Conservation (phyloP, 257 asterid species). For the Mentha longifolia region DNA sequence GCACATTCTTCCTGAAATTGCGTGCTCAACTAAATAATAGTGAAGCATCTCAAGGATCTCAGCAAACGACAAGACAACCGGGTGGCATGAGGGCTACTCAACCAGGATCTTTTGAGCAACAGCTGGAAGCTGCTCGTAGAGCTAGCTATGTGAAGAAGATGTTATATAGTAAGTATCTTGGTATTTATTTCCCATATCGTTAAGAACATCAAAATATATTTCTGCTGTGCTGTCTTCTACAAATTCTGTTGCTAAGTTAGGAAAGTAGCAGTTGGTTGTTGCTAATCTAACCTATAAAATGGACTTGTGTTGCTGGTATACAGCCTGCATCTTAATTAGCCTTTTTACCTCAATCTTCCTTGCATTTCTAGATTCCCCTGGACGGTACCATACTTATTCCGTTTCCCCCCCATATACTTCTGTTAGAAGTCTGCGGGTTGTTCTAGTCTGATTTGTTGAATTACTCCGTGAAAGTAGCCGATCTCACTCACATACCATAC, state of each 20-base stretch:
- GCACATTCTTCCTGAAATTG: constrained; percentile 72
- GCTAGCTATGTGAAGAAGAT: constrained; percentile 90
- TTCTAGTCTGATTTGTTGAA: background rate
- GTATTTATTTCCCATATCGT: constrained; percentile 25
- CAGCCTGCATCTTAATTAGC: background rate
- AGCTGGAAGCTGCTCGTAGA: constrained; percentile 96
- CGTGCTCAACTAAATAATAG: constrained; percentile 41
- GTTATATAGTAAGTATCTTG: constrained; percentile 73
- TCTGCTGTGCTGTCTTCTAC: background rate
- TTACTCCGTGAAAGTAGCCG: no score
- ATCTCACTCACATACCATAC: background rate
- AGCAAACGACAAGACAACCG: constrained; percentile 41
- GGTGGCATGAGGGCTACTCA: constrained; percentile 53
- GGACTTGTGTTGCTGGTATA: background rate
- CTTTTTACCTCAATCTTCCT: constrained; percentile 2
- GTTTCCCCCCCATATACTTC: background rate
- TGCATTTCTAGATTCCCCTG: constrained; percentile 6
- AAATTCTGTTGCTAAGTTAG: background rate
- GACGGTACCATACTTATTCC: constrained; percentile 8
- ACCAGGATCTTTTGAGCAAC: constrained; percentile 86
- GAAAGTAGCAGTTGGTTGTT: background rate
- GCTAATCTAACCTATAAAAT: background rate
- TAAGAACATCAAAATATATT: background rate
- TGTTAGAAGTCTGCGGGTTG: no score
- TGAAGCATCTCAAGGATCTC: constrained; percentile 49